Base-by-base conservation (phyloP, 805 yeast genomes). In the Metschnikowia aberdeeniae region DNA sequence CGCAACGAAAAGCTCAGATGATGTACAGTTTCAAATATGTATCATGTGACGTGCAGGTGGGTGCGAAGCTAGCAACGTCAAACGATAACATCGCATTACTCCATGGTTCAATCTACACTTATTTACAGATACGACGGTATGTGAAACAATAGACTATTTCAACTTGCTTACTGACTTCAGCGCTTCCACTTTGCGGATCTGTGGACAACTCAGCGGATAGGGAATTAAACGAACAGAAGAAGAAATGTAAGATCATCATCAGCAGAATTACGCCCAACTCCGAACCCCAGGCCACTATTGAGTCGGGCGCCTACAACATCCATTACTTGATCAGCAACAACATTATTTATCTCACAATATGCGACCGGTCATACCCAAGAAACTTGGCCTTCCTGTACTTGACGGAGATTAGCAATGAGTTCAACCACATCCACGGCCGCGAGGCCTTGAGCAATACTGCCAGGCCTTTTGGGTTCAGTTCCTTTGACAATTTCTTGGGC, bases 401-500 rank as follows among this genome's bases (percentile, higher is more conserved):
- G 45, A 74, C 79, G 33, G 99, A 92, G 60, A 75, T 92, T 22
- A 78, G 89, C 33, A 78, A 74, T 50, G 98, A 92, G 64, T 93
- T 92, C 59, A 75, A 73, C 55, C 86, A 82, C 56, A 79, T 89
- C 6, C 89, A 89, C 61, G 89, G 89, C 4, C 65, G 63, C 19
- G 87, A 82, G 20, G 82, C 87, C 29, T 68, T 78, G 47, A 70
- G 73, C 58, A 78, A 80, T 5, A 73, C 73, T 13, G 78, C 87
- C n/a, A 79, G 96, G 55, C 97, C 99, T 3, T 92, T 81, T 66
- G 96, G 93, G 32, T 93, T 86, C 66, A 83, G 88, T 41, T 81
- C 86, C 40, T 92, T 93, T 63, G 98, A 86, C 54, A 82, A 81
- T 44, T 86, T 84, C 54, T 77, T 86, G 67, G 82, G 81, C 56